These are phyloP conservation scores for Phlebopus sp. DNA, from an alignment of 1,284 basidiomycete genomes.

Conservation along the genomic window DNA sequence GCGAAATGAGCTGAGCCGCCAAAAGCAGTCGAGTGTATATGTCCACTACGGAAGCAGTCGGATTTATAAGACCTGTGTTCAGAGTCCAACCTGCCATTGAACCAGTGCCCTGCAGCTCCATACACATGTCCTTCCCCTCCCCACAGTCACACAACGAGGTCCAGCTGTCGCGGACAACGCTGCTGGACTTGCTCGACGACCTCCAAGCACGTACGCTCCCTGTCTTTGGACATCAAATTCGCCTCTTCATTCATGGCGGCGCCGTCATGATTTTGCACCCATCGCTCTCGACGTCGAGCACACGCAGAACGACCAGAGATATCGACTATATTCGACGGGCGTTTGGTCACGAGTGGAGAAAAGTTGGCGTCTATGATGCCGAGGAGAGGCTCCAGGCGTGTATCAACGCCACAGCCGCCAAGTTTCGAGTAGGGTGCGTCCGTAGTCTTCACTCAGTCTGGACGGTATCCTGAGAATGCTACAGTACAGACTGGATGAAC, in stretches of 20 bases:
- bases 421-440: constrained; percentile 46
- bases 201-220: constrained; percentile 45
- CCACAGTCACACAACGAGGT: constrained; percentile 35
- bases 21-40: not conserved
- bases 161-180: constrained; percentile 32
- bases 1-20: not conserved
- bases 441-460: not conserved
- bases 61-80: constrained; percentile 1
- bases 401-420: constrained; percentile 49
- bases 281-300: constrained; percentile 37
- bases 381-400: constrained; percentile 51
- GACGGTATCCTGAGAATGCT: not conserved
- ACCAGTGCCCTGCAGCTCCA: not conserved
- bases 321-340: constrained; percentile 62
- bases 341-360: constrained; percentile 52
- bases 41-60: not conserved
- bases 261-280: constrained; percentile 66
- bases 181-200: constrained; percentile 45
- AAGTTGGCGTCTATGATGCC: constrained; percentile 47
- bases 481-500: constrained; percentile 66
- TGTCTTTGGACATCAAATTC: constrained; percentile 46
- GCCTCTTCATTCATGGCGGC: constrained; percentile 64
- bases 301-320: constrained; percentile 55
- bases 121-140: constrained; percentile 16
- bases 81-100: not conserved